These are phyloP conservation scores for Arthroderma sp. DNA, from an alignment of 2,329 filamentous ascomycete species.

Conservation along the genomic window DNA sequence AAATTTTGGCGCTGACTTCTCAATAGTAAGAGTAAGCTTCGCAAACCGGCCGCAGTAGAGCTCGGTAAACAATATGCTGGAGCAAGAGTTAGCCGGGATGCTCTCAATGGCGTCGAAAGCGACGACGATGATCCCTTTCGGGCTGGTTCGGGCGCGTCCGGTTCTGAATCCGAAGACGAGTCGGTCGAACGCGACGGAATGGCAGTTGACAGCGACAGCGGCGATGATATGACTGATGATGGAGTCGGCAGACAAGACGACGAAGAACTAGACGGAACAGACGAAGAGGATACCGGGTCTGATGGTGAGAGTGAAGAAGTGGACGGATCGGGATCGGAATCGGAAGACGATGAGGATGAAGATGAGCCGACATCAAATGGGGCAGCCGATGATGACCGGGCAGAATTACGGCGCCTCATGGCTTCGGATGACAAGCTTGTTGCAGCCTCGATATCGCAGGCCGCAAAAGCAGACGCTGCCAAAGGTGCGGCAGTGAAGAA, in stretches of 20 bases:
- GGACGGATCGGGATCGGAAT: conserved; percentile 16
- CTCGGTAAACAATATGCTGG: conserved; percentile 74
- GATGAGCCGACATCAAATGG: conserved; percentile 16
- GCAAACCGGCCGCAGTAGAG: conserved; percentile 53
- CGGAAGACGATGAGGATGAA: conserved; percentile 14
- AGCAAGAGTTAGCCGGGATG: conserved; percentile 57
- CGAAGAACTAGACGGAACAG: conserved; percentile 15
- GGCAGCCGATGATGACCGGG: conserved; percentile 30
- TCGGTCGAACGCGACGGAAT: conserved; percentile 5
- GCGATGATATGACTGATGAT: conserved; percentile 20
- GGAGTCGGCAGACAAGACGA: conserved; percentile 20
- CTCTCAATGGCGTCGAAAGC: conserved; percentile 43
- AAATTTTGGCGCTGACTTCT: not conserved
- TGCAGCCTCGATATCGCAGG: conserved; percentile 50
- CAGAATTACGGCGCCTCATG: conserved; percentile 55
- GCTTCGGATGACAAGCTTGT: conserved; percentile 54
- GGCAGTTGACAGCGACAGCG: conserved; percentile 20
- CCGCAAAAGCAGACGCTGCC: conserved; percentile 61
- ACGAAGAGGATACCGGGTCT: conserved; percentile 14
- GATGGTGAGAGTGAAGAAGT: conserved; percentile 16
- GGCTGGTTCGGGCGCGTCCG: conserved; percentile 20
- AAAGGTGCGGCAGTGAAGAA: conserved; percentile 79
- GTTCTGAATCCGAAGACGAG: conserved; percentile 14
- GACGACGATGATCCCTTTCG: conserved; percentile 24
- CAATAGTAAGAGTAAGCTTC: conserved; percentile 63